Evolutionary conservation across 2,329 filamentous ascomycete species (phyloP), one percentile per base, ranked within the genome.

Genomic region (Pseudogymnoascus sp.): DNA sequence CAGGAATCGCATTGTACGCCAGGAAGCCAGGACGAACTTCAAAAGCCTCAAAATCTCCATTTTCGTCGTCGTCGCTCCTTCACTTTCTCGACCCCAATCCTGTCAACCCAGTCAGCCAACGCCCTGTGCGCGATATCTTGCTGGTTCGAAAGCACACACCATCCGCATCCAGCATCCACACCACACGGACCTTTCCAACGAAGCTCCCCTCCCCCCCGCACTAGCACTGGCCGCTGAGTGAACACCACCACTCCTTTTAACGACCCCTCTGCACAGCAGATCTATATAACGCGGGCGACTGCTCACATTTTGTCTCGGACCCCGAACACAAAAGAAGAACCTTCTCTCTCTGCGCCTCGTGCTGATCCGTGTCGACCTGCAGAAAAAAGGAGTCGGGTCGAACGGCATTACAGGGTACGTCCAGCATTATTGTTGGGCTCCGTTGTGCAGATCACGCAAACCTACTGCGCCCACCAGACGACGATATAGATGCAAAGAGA

Each of bases 271-370:
- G 51, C 51, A 34, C n/a, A 34, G 51, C 51, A 57, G 51, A 57
- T 57, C 51, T 57, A 57, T 57, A 57, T 57, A 57, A 57, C 51
- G 51, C 51, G 29, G 51, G 51, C 51, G 51, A 57, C 51, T 34
- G 51, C 51, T 57, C 51, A 34, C 26, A 34, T 57, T 39, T 39
- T 57, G 51, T 57, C 51, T 57, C 51, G 29, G 51, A 57, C 51
- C 51, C 51, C 51, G 51, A 57, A 57, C 16, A 34, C 51, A 34
- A 21, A 57, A 57, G 29, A 57, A 57, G 45, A 23, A 31, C 14
- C 5, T 14, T 21, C 42, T 34, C n/a, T 34, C 29, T 34, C 21
- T 51, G 29, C 51, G 26, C 51, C 26, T 57, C 51, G 26, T 57
- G 51, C 51, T 57, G 26, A 57, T 57, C 51, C 51, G 29, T 57